Evolutionary conservation across 805 yeast genomes (phyloP), one percentile per base, ranked within the genome.

Genomic region (Lipomyces yamadae): DNA sequence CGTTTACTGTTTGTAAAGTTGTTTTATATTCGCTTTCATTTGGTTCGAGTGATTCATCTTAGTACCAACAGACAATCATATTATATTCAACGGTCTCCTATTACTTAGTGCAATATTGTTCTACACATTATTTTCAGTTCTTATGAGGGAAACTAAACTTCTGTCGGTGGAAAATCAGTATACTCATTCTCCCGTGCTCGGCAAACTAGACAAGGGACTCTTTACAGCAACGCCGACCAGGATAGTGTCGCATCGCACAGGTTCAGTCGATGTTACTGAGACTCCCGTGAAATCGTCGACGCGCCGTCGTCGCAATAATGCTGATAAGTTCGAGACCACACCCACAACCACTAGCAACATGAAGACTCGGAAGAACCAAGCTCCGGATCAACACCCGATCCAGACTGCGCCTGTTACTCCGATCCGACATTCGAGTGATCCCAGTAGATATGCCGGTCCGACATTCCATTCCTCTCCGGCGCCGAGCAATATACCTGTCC

Each of bases 401-500:
- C 10, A 54, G 35, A 33, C n/a, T 30, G 58, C 56, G 18, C 45
- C 48, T 35, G 18, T 66, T 2, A 67, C 67, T 3, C 70, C 69
- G 2, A 56, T 45, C 7, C 64, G 67, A 2, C 32, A 42, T 3
- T 32, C 55, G 4, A 58, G 60, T 39, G 63, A 63, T 24, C 55
- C 61, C 4, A 55, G 37, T 45, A 50, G 64, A 15, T 71, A 71
- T 56, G 75, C 74, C 4, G 75, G 75, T 30, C 74, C 75, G 4
- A 71, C 72, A 10, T 73, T 71, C 39, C 72, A 70, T 39, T 61
- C 73, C 4, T 72, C 75, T 33, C 75, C 75, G 11, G 75, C 75
- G 42, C 70, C 75, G 6, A 66, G 69, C 37, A 61, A 72, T 32
- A 59, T 73, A 15, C 75, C 75, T n/a, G 64, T 70, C 33, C 75